Evolutionary conservation across 2,329 filamentous ascomycete genomes (phyloP).

Genomic region (Botrytis pseudocinerea): DNA sequence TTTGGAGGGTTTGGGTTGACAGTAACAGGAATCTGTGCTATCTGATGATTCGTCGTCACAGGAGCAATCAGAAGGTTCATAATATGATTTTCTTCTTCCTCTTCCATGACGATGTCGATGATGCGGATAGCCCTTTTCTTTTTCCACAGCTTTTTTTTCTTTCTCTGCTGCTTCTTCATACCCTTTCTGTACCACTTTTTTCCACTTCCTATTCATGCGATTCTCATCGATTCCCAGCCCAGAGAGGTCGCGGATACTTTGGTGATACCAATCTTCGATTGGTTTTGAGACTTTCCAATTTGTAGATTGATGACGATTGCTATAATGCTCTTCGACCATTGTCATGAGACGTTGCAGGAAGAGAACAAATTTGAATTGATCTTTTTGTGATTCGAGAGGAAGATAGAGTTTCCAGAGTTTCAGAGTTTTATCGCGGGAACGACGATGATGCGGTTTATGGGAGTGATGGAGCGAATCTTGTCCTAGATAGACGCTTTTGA

Average conservation of each 20-base stretch:
- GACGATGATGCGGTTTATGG: background rate
- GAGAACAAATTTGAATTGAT: conserved; percentile 5
- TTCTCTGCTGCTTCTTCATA: background rate
- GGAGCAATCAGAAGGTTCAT: background rate
- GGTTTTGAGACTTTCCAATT: background rate
- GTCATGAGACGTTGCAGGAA: conserved; percentile 5
- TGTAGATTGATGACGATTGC: background rate
- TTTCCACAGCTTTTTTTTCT: background rate
- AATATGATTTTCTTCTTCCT: background rate
- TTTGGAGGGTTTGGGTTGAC: background rate
- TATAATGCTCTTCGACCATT: background rate
- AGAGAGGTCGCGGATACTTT: conserved; percentile 2
- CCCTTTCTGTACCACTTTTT: background rate
- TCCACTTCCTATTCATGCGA: background rate
- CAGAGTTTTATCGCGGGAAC: background rate
- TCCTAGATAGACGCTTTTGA: background rate
- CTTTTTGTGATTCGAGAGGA: background rate
- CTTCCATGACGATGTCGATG: background rate
- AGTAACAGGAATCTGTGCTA: background rate
- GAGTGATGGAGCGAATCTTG: background rate
- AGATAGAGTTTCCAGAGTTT: background rate
- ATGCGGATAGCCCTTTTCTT: background rate
- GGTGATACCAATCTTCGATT: conserved; percentile 3
- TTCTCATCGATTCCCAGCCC: background rate
- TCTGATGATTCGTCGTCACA: background rate